These are phyloP conservation scores for Aspergillus clavatus DNA, from an alignment of 2,329 filamentous ascomycete species.

Conservation along the genomic window DNA sequence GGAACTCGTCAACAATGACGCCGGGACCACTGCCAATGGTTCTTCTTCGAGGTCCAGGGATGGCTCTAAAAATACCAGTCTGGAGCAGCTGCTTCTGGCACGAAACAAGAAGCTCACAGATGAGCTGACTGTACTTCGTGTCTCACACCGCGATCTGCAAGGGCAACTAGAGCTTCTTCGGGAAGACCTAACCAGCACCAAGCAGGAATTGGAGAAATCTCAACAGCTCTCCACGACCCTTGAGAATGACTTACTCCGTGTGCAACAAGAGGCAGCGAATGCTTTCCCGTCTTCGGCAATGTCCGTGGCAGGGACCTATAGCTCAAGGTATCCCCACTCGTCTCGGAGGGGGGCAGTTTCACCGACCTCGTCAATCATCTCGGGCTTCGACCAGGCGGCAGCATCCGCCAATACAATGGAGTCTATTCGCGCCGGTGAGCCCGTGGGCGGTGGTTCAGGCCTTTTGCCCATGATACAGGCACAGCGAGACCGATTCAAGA, in stretches of 20 bases:
- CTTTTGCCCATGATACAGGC: constrained; percentile 98
- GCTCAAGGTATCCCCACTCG: constrained; percentile 70
- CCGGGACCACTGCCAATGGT: constrained; percentile 46
- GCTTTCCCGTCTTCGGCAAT: constrained; percentile 78
- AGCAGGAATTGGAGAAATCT: constrained; percentile 78
- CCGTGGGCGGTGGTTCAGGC: constrained; percentile 70
- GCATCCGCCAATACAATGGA: constrained; percentile 50
- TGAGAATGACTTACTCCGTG: constrained; percentile 81
- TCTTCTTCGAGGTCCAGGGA: constrained; percentile 56
- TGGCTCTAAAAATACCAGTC: constrained; percentile 52
- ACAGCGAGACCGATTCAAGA: constrained; percentile 96
- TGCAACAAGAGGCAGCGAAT: constrained; percentile 81
- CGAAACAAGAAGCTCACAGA: constrained; percentile 96
- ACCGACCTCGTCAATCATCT: constrained; percentile 96
- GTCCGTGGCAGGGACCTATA: constrained; percentile 88
- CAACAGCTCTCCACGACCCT: constrained; percentile 81
- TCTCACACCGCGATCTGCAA: constrained; percentile 91
- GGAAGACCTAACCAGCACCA: constrained; percentile 75
- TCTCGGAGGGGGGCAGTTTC: constrained; percentile 68
- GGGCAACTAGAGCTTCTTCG: constrained; percentile 72
- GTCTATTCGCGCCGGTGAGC: constrained; percentile 59
- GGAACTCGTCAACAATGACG: constrained; percentile 36
- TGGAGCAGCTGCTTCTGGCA: constrained; percentile 85
- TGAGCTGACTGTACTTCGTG: constrained; percentile 84
- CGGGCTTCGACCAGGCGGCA: constrained; percentile 75